These are phyloP conservation scores for Pseudogymnoascus sp. DNA, from an alignment of 2,329 filamentous ascomycete genomes.

Conservation along the genomic window DNA sequence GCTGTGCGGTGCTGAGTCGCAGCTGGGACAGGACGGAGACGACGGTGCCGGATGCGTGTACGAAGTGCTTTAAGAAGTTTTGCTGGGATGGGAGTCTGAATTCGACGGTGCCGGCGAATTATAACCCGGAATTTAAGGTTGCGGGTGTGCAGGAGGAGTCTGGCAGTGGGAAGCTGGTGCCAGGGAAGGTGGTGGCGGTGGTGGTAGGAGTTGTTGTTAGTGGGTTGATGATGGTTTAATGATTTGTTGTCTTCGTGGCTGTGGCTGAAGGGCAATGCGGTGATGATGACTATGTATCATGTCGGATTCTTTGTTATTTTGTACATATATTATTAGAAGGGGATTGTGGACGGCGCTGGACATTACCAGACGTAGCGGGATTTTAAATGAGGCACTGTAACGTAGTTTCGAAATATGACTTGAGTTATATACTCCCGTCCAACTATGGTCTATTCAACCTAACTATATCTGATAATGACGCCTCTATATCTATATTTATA, in stretches of 20 bases:
- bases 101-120: conserved; percentile 18
- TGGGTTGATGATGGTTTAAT: background rate
- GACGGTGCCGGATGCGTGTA: conserved; percentile 63
- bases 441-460: too few relatives aligned
- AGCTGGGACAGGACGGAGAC: conserved; percentile 67
- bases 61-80: conserved; percentile 68
- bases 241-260: background rate
- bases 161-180: background rate
- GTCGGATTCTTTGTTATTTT: background rate
- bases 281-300: background rate
- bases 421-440: too few relatives aligned
- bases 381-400: background rate
- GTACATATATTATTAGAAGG: background rate
- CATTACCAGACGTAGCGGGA: background rate
- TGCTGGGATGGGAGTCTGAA: conserved; percentile 73
- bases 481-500: background rate
- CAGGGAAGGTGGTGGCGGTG: background rate
- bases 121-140: conserved; percentile 17
- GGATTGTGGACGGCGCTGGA: background rate
- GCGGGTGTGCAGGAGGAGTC: background rate
- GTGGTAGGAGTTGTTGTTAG: background rate
- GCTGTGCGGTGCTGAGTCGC: conserved; percentile 75
- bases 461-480: background rate
- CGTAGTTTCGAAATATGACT: background rate
- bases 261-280: background rate